Evolutionary conservation across 2,329 filamentous ascomycete species (phyloP).

Genomic region (Colletotrichum magnum): DNA sequence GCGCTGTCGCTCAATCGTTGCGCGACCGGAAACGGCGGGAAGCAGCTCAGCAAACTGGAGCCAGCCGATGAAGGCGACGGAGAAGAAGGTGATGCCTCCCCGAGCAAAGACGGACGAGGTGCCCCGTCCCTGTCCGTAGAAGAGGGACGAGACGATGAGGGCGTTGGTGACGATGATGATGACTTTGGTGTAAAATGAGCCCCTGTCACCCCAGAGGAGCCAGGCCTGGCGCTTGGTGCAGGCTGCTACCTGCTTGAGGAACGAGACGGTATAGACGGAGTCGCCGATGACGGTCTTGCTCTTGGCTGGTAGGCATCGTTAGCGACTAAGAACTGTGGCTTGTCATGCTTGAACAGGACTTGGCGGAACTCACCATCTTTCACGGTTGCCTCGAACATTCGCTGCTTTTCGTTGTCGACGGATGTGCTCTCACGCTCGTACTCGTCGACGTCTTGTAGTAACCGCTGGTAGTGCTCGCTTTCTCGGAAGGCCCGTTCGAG

Average conservation of each 20-base stretch:
- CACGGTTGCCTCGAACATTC: constrained; percentile 28
- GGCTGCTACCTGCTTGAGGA: constrained; percentile 77
- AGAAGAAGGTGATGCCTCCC: constrained; percentile 32
- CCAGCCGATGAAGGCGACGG: constrained; percentile 41
- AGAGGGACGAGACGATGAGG: constrained; percentile 84
- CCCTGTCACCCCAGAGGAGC: constrained; percentile 82
- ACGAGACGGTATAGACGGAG: constrained; percentile 83
- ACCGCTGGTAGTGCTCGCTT: constrained; percentile 70
- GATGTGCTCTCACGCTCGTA: constrained; percentile 47
- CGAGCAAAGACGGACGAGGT: constrained; percentile 33
- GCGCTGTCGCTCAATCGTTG: constrained; percentile 35
- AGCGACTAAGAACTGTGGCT: too few species aligned
- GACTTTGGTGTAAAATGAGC: constrained; percentile 82
- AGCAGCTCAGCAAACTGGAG: constrained; percentile 40
- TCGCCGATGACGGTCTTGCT: constrained; percentile 77
- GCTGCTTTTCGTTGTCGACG: constrained; percentile 53
- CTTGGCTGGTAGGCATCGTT: constrained; percentile 60
- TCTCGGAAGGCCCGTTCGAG: constrained; percentile 70
- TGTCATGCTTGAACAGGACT: too few species aligned
- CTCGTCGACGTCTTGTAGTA: constrained; percentile 69
- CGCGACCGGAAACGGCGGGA: constrained; percentile 27
- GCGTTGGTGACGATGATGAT: constrained; percentile 82
- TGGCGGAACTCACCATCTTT: constrained; percentile 21
- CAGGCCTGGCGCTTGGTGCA: constrained; percentile 82
- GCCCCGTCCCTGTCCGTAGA: constrained; percentile 73